Conservation (phyloP, 1,284 basidiomycete species). For the Cerioporus squamosus region DNA sequence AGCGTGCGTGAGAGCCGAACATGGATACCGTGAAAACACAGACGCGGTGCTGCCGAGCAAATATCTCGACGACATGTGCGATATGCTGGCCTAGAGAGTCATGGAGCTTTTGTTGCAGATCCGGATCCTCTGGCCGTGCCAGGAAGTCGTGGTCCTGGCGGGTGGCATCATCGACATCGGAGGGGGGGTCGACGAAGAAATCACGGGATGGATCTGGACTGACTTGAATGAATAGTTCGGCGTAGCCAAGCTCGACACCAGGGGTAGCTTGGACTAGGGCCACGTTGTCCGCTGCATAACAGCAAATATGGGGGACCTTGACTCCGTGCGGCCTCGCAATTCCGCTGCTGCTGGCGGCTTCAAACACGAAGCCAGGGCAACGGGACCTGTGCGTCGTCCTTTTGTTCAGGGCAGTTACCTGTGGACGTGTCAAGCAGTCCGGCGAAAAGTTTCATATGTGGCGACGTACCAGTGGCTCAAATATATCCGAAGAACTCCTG, state of each 20-base stretch:
- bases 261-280: no score
- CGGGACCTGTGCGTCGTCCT: constrained; percentile 1
- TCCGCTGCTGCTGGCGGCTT: background rate
- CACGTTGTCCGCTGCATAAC: background rate
- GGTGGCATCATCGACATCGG: background rate
- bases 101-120: background rate
- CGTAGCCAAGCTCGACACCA: constrained; percentile 10
- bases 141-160: background rate
- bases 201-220: background rate
- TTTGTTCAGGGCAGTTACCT: constrained; percentile 2
- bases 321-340: background rate
- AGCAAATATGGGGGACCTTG: constrained; percentile 8
- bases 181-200: constrained; percentile 8
- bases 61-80: background rate
- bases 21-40: constrained; percentile 4
- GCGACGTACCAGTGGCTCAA: background rate
- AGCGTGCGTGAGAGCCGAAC: constrained; percentile 3
- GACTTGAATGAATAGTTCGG: constrained; percentile 15
- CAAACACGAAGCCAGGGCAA: constrained; percentile 15
- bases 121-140: background rate
- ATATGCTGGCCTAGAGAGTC: constrained; percentile 2
- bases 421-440: background rate
- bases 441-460: background rate
- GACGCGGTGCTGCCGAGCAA: constrained; percentile 9
- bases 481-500: no score